Conservation (phyloP, 768 basidiomycete genomes). For the Russula brevipes region DNA sequence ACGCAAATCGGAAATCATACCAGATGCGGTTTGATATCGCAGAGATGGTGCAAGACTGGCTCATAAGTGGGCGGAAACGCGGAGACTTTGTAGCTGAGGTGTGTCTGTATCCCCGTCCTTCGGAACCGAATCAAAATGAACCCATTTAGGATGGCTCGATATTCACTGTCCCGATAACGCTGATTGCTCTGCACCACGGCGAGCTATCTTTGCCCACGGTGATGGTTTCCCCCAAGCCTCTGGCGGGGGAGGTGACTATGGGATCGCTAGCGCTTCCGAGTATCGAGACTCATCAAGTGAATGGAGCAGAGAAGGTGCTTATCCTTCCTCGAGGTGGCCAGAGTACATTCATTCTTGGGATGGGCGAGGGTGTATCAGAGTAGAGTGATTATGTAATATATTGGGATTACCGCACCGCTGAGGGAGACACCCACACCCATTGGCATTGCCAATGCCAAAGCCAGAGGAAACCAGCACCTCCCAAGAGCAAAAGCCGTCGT, state of each 20-base stretch:
- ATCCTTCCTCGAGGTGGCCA: slow-evolving; percentile 80
- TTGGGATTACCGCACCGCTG: neutral
- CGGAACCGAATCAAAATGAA: neutral
- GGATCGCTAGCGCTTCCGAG: slow-evolving; percentile 55
- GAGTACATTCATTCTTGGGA: slow-evolving; percentile 74
- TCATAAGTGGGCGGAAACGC: slow-evolving; percentile 82
- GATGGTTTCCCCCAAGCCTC: slow-evolving; percentile 53
- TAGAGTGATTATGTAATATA: slow-evolving; percentile 3
- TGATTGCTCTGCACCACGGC: slow-evolving; percentile 87
- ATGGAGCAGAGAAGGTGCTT: slow-evolving; percentile 76
- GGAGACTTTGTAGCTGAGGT: slow-evolving; percentile 78
- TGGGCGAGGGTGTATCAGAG: slow-evolving; percentile 41
- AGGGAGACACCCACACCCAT: no score
- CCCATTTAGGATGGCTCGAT: slow-evolving; percentile 53
- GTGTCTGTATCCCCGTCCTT: slow-evolving; percentile 27
- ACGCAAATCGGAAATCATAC: slow-evolving; percentile 40
- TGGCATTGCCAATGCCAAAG: neutral
- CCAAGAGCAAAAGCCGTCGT: slow-evolving; percentile 43
- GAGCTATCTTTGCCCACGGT: slow-evolving; percentile 73
- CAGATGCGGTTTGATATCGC: slow-evolving; percentile 75
- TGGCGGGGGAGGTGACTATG: slow-evolving; percentile 50
- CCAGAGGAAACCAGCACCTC: slow-evolving; percentile 14
- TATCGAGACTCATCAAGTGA: slow-evolving; percentile 75
- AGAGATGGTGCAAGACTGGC: slow-evolving; percentile 79
- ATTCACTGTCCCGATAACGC: slow-evolving; percentile 56